Base-by-base conservation (phyloP, 2,329 filamentous ascomycete species). In the Hypoxylon sp. region DNA sequence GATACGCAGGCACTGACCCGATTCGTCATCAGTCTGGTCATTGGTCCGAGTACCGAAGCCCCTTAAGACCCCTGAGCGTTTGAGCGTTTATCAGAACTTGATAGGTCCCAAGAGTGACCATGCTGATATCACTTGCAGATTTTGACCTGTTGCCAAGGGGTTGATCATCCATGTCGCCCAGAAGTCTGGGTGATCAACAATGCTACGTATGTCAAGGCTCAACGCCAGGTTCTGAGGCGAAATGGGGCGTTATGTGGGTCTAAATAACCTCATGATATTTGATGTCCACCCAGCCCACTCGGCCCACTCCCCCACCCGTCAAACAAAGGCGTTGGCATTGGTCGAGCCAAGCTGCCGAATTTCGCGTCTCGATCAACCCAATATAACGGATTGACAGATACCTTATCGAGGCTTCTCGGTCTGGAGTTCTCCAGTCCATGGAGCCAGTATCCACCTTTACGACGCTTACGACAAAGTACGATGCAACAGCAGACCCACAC, bases 161-260 rank as follows among this genome's bases (percentile, higher is more conserved):
- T 15, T 13, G 39, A 54, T 46, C 53, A 46, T 46, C 53, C 39
- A 46, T 31, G 42, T 44, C 37, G 19, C 42, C 39, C 39, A 35
- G 11, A 56, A n/a, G 10, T 32, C 53, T 35, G 42, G 39, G 53
- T 15, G n/a, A 21, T 56, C 29, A 32, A 13, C 42, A 32, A 56
- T 47, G 47, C 42, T n/a, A 57, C 44, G 29, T 44, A 46, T 17
- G 27, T 55, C 17, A 19, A 13, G 5, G 29, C 54, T 57, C 54
- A 57, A 57, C 42, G n/a, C 17, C 54, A 35, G 29, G 42, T 24
- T 48, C 46, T 27, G 29, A 6, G n/a, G 54, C 17, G n/a, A 47
- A 37, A 57, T 57, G 54, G 54, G 54, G 13, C 42, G 11, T 17
- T 11, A 27, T 47, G 54, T 57, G 54, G 54, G 54, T 47, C 54